phyloP scores from a whole-genome alignment of 768 basidiomycete genomes.

The Boletellus ananiceps region DNA sequence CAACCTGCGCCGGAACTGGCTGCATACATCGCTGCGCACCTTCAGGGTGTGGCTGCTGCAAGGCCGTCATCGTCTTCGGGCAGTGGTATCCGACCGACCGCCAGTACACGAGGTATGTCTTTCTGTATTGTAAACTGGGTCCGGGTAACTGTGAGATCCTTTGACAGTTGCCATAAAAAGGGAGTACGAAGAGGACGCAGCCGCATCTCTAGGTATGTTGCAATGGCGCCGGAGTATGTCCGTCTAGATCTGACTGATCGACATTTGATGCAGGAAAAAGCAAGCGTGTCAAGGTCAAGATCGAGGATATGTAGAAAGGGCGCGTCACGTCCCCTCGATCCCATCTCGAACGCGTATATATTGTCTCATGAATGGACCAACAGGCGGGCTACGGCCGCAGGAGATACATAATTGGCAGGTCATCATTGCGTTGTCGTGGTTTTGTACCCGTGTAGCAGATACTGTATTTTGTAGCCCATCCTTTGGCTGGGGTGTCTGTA shows the following conservation, averaged over 20 bases:
- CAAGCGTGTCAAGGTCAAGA: constrained; percentile 19
- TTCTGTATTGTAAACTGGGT: neutral
- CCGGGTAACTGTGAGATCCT: neutral
- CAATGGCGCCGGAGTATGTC: neutral
- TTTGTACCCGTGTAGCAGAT: too few species aligned
- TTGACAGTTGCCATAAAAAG: constrained; percentile 5
- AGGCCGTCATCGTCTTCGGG: too few species aligned
- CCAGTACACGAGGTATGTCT: neutral
- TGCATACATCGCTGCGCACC: constrained; percentile 1
- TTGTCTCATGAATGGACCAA: too few species aligned
- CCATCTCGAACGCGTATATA: too few species aligned
- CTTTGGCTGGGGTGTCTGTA: too few species aligned
- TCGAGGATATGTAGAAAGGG: too few species aligned
- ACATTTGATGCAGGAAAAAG: constrained; percentile 1
- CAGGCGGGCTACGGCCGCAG: too few species aligned
- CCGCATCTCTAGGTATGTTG: constrained; percentile 2
- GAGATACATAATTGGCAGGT: too few species aligned
- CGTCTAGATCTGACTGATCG: neutral
- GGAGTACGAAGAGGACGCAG: constrained; percentile 11
- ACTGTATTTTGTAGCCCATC: too few species aligned
- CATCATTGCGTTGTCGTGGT: too few species aligned
- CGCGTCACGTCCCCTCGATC: too few species aligned
- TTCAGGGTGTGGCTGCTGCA: neutral
- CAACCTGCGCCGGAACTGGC: constrained; percentile 7
- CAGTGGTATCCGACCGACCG: neutral